Percentiles rank a stretch among this genome's conserved stretches.
Conservation (phyloP, 2,329 filamentous ascomycete genomes). For the Sporothrix sp. region DNA sequence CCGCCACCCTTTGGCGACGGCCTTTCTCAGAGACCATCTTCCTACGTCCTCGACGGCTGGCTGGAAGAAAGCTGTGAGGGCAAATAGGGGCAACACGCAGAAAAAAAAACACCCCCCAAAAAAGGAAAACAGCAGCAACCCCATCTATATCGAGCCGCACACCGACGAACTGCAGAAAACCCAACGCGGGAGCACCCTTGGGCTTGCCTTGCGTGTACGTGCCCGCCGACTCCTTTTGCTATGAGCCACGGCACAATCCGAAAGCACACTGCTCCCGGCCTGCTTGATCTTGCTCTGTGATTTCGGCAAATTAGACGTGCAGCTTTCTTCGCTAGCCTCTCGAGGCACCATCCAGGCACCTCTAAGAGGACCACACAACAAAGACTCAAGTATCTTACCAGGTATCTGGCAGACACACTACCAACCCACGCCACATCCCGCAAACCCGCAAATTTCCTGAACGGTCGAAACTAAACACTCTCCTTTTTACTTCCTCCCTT, state of each 20-base stretch:
- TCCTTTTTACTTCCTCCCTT: neutral
- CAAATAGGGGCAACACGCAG: too few relatives aligned
- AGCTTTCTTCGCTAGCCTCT: neutral
- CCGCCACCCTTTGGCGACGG: too few relatives aligned
- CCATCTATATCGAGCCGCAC: too few relatives aligned
- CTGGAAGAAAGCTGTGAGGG: too few relatives aligned
- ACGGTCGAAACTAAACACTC: conserved; percentile 4
- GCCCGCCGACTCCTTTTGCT: neutral
- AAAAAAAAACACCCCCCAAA: too few relatives aligned
- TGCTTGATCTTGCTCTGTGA: neutral
- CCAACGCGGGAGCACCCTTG: neutral
- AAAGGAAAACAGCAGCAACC: too few relatives aligned
- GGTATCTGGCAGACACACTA: neutral
- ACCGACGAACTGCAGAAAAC: too few relatives aligned
- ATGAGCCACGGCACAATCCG: neutral
- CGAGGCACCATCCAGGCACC: neutral
- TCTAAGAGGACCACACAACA: neutral
- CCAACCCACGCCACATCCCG: neutral
- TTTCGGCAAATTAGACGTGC: neutral
- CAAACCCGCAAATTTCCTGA: conserved; percentile 7
- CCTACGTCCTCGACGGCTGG: too few relatives aligned
- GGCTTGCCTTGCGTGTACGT: neutral
- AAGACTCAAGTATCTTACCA: neutral
- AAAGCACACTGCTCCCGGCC: neutral
- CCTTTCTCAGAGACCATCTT: too few relatives aligned